Base-by-base conservation (phyloP, 176 grass and related monocot species). In the Oryza coarctata region DNA sequence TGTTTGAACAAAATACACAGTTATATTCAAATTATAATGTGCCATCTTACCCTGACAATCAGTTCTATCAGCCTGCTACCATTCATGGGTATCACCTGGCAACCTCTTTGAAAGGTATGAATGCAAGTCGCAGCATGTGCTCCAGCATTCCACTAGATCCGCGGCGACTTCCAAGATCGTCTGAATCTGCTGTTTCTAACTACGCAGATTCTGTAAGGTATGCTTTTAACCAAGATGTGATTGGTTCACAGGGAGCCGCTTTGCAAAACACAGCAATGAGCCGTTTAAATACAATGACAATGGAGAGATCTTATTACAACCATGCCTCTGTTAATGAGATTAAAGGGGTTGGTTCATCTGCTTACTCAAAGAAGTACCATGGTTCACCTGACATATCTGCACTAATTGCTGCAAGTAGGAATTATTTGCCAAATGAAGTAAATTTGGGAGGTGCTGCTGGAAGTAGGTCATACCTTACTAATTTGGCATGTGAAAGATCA, bases 61-160 rank as follows among this genome's bases (percentile, higher is more conserved):
- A 74, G 52, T 81, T 86, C 27, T 89, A 85, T 61, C 92, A 91
- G 27, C 92, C 86, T 35, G 92, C 90, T 9, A 97, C 92, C 20
- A 80, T 94, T 73, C 94, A 97, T 88, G 94, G 92, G 7, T 94
- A 92, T 83, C 94, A 87, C 41, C 76, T 84, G 32, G 64, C 85
- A 75, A 87, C 79, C 27, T 88, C 82, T 81, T 81, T 94, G 20
- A 89, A 90, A 90, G 73, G 70, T 40, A 74, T 89, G 10, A 76
- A 74, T 80, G 69, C 86, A 60, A 77, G 70, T 78, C 80, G 83
- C 68, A 76, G 43, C 41, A 63, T 74, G 10, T 32, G 64, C 45
- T 87, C 81, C 43, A 86, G 75, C 62, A 80, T 82, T 55, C 35
- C 79, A 65, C 47, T 78, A 30, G 84, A 92, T 13, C 79, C 70